Evolutionary conservation across 805 yeast genomes (phyloP).

Genomic region (Yamadazyma kitorensis): DNA sequence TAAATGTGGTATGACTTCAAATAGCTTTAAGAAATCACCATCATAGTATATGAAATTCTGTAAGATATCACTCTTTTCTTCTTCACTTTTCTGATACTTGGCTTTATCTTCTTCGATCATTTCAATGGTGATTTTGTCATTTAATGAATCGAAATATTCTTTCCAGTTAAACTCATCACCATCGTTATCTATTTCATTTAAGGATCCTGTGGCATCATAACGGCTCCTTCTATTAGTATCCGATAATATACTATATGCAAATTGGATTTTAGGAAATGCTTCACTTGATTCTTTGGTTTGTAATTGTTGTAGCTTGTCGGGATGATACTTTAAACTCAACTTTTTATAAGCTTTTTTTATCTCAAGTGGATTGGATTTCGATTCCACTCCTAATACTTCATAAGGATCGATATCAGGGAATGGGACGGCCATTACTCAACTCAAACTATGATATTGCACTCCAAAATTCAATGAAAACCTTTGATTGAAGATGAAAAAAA

Average conservation of each 20-base stretch:
- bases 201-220: constrained; percentile 70
- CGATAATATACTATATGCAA: constrained; percentile 66
- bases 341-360: constrained; percentile 69
- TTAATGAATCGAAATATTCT: constrained; percentile 49
- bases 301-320: constrained; percentile 56
- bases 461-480: too few species aligned
- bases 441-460: too few species aligned
- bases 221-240: constrained; percentile 54
- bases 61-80: constrained; percentile 61
- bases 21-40: constrained; percentile 68
- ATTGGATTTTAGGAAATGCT: constrained; percentile 65
- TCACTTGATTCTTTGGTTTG: constrained; percentile 3
- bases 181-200: constrained; percentile 37
- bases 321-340: constrained; percentile 62
- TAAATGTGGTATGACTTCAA: constrained; percentile 77
- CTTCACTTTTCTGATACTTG: constrained; percentile 60
- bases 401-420: constrained; percentile 65
- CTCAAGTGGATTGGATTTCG: constrained; percentile 44
- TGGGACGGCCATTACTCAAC: constrained; percentile 34
- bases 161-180: constrained; percentile 54
- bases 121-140: constrained; percentile 55
- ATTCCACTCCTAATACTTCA: constrained; percentile 43
- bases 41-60: constrained; percentile 53
- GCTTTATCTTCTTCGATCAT: constrained; percentile 66
- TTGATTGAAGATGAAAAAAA: too few species aligned